phyloP scores from a whole-genome alignment of 179 eudicot species.

The Vitellaria paradoxa region DNA sequence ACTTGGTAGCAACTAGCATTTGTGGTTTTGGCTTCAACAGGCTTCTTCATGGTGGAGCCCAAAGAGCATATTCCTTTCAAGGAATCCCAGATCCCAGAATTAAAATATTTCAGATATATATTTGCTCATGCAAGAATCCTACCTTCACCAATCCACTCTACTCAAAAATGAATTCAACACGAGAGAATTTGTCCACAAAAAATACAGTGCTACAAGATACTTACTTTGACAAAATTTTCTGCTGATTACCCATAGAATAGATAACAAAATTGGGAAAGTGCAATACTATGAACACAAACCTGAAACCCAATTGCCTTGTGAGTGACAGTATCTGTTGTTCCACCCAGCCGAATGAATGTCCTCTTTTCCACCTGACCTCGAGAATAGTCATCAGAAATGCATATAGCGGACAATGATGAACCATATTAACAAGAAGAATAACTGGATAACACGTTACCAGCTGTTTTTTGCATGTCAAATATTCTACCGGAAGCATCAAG shows the following conservation, averaged over 20 bases:
- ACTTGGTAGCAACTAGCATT: no score
- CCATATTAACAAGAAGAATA: background rate
- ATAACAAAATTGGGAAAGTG: background rate
- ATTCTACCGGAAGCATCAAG: background rate
- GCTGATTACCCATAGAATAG: background rate
- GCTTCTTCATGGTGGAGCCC: background rate
- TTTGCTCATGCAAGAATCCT: background rate
- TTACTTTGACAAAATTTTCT: background rate
- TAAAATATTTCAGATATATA: background rate
- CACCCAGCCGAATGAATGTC: constrained; percentile 38
- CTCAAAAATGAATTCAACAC: background rate
- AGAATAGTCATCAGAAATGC: constrained; percentile 26
- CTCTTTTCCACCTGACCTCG: constrained; percentile 34
- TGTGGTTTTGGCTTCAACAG: background rate
- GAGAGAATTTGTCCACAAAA: background rate
- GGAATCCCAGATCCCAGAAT: background rate
- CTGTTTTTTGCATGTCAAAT: background rate
- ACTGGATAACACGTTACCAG: background rate
- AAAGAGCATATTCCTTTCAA: background rate
- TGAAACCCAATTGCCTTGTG: constrained; percentile 30
- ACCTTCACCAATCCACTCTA: background rate
- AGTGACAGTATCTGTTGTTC: constrained; percentile 33
- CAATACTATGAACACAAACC: constrained; percentile 1
- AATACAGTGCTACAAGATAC: background rate
- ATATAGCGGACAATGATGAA: constrained; percentile 26